phyloP scores from a whole-genome alignment of 1,284 basidiomycete genomes.

The Xerocomus cyaneibrunnescens region DNA sequence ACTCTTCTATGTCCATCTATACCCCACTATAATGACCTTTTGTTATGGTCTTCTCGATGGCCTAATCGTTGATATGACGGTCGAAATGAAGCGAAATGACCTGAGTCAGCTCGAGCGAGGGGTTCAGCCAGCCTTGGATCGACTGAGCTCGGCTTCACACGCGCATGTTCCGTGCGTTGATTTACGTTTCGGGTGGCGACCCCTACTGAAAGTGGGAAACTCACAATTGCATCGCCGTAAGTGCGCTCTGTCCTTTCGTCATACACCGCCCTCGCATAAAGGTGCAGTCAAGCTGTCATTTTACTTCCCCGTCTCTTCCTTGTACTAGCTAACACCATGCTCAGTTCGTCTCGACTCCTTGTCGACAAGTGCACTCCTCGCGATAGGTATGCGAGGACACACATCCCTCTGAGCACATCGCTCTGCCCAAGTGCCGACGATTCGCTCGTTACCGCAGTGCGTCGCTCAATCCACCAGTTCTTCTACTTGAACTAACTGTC shows the following conservation, averaged over 20 bases:
- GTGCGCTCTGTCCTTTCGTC: slow-evolving; percentile 11
- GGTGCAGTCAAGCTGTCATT: slow-evolving; percentile 8
- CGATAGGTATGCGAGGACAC: slow-evolving; percentile 34
- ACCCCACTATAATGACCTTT: slow-evolving; percentile 16
- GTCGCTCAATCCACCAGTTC: neutral
- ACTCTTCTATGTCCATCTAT: slow-evolving; percentile 31
- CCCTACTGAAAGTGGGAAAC: slow-evolving; percentile 7
- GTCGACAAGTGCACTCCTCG: slow-evolving; percentile 37
- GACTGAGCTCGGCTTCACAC: slow-evolving; percentile 18
- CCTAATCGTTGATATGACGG: slow-evolving; percentile 19
- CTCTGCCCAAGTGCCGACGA: slow-evolving; percentile 33
- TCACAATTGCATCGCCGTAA: slow-evolving; percentile 21
- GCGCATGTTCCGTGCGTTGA: slow-evolving; percentile 10
- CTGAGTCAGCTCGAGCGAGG: slow-evolving; percentile 2
- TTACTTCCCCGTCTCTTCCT: neutral
- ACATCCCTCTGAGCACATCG: slow-evolving; percentile 28
- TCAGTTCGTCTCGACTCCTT: slow-evolving; percentile 29
- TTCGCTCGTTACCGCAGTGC: slow-evolving; percentile 23
- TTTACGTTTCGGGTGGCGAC: slow-evolving; percentile 27
- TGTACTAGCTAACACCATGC: slow-evolving; percentile 18
- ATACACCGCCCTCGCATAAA: slow-evolving; percentile 25
- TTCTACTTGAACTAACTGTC: neutral
- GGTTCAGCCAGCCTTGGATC: slow-evolving; percentile 1
- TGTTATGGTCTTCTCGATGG: slow-evolving; percentile 19
- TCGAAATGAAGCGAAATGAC: slow-evolving; percentile 27